Evolutionary conservation across 768 basidiomycete genomes (phyloP), one percentile per base, ranked within the genome.

Genomic region (Leccinum ochraceum): DNA sequence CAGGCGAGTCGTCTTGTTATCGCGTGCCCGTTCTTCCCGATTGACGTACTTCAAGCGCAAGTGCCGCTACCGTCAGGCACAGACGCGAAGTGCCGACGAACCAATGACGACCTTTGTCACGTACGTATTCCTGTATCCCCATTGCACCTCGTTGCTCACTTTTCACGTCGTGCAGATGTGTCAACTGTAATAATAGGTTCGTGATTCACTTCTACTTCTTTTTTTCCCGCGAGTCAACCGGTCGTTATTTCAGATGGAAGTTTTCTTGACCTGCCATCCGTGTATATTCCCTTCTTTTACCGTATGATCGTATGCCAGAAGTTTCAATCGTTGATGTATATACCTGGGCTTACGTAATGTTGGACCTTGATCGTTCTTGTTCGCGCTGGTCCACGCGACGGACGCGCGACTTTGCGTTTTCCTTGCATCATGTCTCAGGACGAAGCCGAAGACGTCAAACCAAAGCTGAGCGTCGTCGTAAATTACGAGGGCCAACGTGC

Each of bases 81-180:
- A 99, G 73, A 99, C 97, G 8, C 84, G 97, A 58, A 94, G 92
- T 70, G 96, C 97, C 8, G 97, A 98, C 78, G 97, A 98, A 77
- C 95, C 96, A 24, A 98, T 98, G 95, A 98, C 96, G 3, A 95
- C 94, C 20, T 96, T 95, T 71, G 92, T 95, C 66, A 94, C 92
- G 86, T 93, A 76, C 63, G 81, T 79, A 32, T 14, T 26, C 39
- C 8, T n/a, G 57, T 28, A 46, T 30, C 22, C 30, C 10, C 28
- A 30, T 42, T 17, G 11, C 14, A 44, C n/a, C 22, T 50, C 30
- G 44, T 56, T 61, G 10, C 62, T 59, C 49, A 37, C 36, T 6
- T 37, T 37, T 37, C 14, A 54, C 10, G 17, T 0, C 42, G 22
- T 61, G 51, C 63, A 86, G 86, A 57, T 90, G 90, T 74, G 82